Base-by-base conservation (phyloP, 2,329 filamentous ascomycete genomes). In the Cucurbitaria berberidis region DNA sequence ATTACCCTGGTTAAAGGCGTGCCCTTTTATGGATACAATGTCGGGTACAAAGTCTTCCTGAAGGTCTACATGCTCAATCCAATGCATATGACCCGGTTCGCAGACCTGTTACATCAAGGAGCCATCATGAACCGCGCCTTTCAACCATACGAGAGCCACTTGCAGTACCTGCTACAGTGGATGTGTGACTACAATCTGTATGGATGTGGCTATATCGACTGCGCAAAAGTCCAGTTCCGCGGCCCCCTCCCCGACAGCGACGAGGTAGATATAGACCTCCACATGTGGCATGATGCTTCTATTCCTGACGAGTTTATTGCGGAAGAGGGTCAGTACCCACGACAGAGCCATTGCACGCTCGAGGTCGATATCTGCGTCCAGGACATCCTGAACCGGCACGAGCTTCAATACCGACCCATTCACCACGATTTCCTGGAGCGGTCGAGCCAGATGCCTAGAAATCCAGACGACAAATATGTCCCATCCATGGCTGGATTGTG, bases 111-210 rank as follows among this genome's bases (percentile, higher is more conserved):
- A 36, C 87, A 90, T 16, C 92, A 96, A 74, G 95, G 95, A 7
- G 89, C 89, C 26, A 87, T 99, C 38, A 85, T 98, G 84, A 90
- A 90, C 70, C 85, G 84, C 53, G 83, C 85, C 21, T 89, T 99
- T 38, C 93, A 98, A 69, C 93, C 95, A 0, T 96, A 95, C 69
- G 95, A 99, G 76, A 92, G 90, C 16, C 96, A 99, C 72, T 75
- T 98, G 57, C 91, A 96, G 69, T 98, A 93, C 72, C 78, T 97
- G 8, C 82, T 95, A 9, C 96, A 99, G 76, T 99, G 96, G 85
- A 98, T 99, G 95, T 89, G 89, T 60, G 96, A 99, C 74, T 99
- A 96, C 80, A 99, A 97, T 70, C 80, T 99, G 62, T 98, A 96
- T 73, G 96, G 96, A 6, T 99, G 95, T 70, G 88, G 86, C 50